Percentiles rank a stretch among this genome's conserved stretches.
These are phyloP conservation scores for Picea sitchensis DNA, from an alignment of 75 land plant genomes.

Conservation along the genomic window DNA sequence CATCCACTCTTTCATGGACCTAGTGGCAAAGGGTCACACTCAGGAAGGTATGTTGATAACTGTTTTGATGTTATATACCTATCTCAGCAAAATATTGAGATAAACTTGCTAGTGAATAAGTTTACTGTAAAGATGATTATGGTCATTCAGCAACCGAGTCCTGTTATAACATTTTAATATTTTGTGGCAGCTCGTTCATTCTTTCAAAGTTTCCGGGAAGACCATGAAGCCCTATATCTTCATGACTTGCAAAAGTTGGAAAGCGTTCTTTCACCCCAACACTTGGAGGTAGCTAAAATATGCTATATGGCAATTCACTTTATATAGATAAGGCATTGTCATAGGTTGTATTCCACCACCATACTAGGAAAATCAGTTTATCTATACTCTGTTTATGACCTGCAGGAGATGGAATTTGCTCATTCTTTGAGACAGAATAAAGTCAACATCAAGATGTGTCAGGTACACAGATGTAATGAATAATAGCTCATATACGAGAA, in stretches of 20 bases:
- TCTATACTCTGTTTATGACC: neutral
- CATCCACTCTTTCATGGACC: constrained; percentile 93
- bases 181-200: constrained; percentile 67
- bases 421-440: constrained; percentile 74
- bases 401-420: constrained; percentile 93
- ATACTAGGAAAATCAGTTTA: neutral
- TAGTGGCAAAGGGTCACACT: constrained; percentile 75
- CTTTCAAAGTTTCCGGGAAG: constrained; percentile 88
- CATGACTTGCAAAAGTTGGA: constrained; percentile 96
- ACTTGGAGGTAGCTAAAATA: constrained; percentile 65
- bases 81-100: neutral
- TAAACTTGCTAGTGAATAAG: neutral
- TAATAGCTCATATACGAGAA: neutral
- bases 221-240: constrained; percentile 80
- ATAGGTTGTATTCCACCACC: neutral
- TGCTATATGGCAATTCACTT: neutral
- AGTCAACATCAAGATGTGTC: constrained; percentile 80
- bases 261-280: constrained; percentile 83
- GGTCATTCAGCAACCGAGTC: neutral
- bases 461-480: constrained; percentile 34
- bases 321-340: neutral
- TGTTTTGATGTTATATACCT: neutral
- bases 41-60: constrained; percentile 67
- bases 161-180: constrained; percentile 2
- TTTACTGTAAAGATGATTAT: neutral